phyloP scores from a whole-genome alignment of 2,329 filamentous ascomycete species.

The Xylaria hypoxylon region DNA sequence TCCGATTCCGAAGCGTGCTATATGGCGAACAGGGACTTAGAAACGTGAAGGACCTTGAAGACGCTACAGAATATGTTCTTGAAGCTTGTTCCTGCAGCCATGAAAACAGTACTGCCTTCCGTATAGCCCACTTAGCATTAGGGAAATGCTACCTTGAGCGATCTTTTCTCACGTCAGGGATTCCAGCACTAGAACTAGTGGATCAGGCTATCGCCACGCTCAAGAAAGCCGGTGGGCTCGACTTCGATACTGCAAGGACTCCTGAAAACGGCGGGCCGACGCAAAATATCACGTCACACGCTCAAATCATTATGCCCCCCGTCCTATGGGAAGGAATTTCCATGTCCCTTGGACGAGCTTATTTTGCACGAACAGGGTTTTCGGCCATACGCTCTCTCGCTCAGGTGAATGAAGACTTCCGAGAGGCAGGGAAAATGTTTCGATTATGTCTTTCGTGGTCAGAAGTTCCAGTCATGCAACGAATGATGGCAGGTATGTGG shows the following conservation, averaged over 20 bases:
- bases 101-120: background rate
- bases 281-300: too few relatives aligned
- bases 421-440: slow-evolving; percentile 4
- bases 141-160: slow-evolving; percentile 6
- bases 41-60: slow-evolving; percentile 8
- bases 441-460: background rate
- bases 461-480: slow-evolving; percentile 7
- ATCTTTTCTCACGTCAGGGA: slow-evolving; percentile 4
- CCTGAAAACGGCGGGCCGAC: too few relatives aligned
- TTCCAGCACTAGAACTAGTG: slow-evolving; percentile 7
- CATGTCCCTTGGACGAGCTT: background rate
- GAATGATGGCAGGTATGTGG: slow-evolving; percentile 5
- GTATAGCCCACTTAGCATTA: slow-evolving; percentile 7
- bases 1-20: slow-evolving; percentile 5
- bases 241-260: too few relatives aligned
- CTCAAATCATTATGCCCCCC: too few relatives aligned
- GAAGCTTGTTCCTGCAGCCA: slow-evolving; percentile 5
- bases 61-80: slow-evolving; percentile 6
- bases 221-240: background rate
- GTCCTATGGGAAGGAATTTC: too few relatives aligned
- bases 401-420: slow-evolving; percentile 7
- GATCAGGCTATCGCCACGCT: slow-evolving; percentile 3
- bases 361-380: slow-evolving; percentile 3
- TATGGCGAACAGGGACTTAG: slow-evolving; percentile 5
- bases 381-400: slow-evolving; percentile 4